A percentile compares a stretch with the other conserved stretches of the same genome.
Evolutionary conservation across 805 yeast species (phyloP).

Genomic region (Barnettozyma salicaria): DNA sequence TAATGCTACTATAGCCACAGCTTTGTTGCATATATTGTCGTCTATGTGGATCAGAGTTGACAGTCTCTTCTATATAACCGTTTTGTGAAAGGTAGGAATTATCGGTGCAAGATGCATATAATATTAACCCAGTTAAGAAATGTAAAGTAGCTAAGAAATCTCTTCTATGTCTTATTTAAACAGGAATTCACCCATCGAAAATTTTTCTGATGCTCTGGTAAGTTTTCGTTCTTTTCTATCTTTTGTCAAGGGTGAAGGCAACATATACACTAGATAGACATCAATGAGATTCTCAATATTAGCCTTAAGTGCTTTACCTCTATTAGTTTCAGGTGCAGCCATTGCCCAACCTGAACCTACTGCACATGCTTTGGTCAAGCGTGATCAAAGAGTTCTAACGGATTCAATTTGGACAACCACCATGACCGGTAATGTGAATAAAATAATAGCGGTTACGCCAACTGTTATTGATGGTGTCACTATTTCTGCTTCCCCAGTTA

Average conservation of each 20-base stretch:
- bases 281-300: slow-evolving; percentile 9
- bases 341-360: slow-evolving; percentile 20
- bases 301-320: slow-evolving; percentile 9
- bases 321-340: slow-evolving; percentile 22
- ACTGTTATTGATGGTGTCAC: slow-evolving; percentile 42
- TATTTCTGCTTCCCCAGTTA: slow-evolving; percentile 34
- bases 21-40: neutral
- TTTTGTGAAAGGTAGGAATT: slow-evolving; percentile 8
- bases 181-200: slow-evolving; percentile 2
- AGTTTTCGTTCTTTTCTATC: neutral
- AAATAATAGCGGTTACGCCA: slow-evolving; percentile 44
- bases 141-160: slow-evolving; percentile 6
- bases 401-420: slow-evolving; percentile 33
- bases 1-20: too few species aligned
- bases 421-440: slow-evolving; percentile 21
- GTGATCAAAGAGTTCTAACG: slow-evolving; percentile 20
- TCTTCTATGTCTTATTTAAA: slow-evolving; percentile 3
- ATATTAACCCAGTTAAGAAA: slow-evolving; percentile 1
- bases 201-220: neutral
- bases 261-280: neutral
- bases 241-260: neutral
- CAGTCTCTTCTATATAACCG: neutral
- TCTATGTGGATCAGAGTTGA: too few species aligned
- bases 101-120: slow-evolving; percentile 10
- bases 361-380: slow-evolving; percentile 21